A percentile compares a stretch with the other conserved stretches of the same genome.
Conservation (phyloP, 148 eudicot genomes). For the Cornus controversa region DNA sequence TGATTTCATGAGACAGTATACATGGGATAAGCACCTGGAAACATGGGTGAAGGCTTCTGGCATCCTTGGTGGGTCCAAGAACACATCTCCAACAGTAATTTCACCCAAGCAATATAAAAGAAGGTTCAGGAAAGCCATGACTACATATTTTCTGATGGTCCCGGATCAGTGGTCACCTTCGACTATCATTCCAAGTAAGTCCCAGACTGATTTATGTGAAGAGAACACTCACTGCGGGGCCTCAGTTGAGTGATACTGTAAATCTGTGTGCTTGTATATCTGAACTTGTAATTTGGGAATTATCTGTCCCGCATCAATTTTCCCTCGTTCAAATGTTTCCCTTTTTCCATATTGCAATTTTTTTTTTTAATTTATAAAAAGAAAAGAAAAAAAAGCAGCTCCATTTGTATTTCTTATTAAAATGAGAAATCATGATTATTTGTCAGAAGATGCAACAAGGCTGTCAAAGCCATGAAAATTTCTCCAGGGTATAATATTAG, state of each 20-base stretch:
- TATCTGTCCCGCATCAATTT: not conserved
- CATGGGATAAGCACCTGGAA: conserved; percentile 84
- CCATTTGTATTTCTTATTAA: not conserved
- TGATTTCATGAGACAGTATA: conserved; percentile 77
- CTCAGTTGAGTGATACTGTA: conserved; percentile 2
- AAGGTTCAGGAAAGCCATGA: conserved; percentile 79
- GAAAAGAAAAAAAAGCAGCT: not conserved
- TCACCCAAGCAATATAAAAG: conserved; percentile 78
- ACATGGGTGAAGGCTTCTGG: conserved; percentile 84
- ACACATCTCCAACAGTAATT: conserved; percentile 59
- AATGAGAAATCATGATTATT: not conserved
- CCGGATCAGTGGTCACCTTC: conserved; percentile 71
- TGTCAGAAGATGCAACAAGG: not conserved
- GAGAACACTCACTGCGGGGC: conserved; percentile 25
- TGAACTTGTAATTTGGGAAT: not conserved
- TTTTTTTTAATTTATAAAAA: conserved; percentile 8
- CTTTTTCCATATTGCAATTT: not conserved
- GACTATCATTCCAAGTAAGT: conserved; percentile 24
- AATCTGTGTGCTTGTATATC: conserved; percentile 1
- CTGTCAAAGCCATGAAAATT: not conserved
- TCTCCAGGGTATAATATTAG: not conserved
- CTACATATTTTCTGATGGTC: conserved; percentile 65
- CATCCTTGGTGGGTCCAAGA: conserved; percentile 68
- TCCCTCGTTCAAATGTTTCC: not conserved
- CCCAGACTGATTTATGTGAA: conserved; percentile 37